Base-by-base conservation (phyloP, 2,329 filamentous ascomycete genomes). In the Venturiaceae sp. region DNA sequence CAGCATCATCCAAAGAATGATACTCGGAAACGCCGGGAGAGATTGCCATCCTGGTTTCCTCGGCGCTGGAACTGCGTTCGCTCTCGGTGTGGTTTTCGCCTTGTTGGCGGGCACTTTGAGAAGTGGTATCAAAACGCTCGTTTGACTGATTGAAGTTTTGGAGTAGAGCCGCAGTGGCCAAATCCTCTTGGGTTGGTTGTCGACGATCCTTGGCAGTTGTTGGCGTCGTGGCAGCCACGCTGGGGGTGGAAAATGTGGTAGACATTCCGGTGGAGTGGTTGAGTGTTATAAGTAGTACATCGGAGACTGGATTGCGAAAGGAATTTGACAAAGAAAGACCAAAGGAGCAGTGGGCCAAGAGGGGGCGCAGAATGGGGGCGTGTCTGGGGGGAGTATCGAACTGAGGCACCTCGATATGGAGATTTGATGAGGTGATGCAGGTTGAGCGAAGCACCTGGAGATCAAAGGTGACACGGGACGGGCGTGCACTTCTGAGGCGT, bases 1-100 rank as follows among this genome's bases (percentile, higher is more conserved):
- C 62, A 16, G 70, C 66, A 60, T 73, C 71, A 47, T 73, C 70
- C n/a, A 74, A 66, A 4, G 71, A 72, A 57, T 74, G 71, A 60
- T 74, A 72, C 58, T 65, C 63, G 30, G 62, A 57, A 54, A 72
- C 70, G 50, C 70, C 68, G 11, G 68, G 62, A 23, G 61, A 37
- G 67, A 26, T 52, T 11, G 53, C 39, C 23, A 23, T 44, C 53
- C 36, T 19, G 26, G 53, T 21, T 30, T 50, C 13, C 21, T 50
- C 44, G 23, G 44, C 23, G 30, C 26, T 26, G 23, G 44, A 30
- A 16, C 30, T 26, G 33, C 52, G 19, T 14, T 53, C 52, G 16
- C 4, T 14, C 26, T 30, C 44, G 1, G 7, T 21, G 6, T 33
- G 2, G 13, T 13, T 28, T 30, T 34, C 52, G 30, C n/a, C 52